These are phyloP conservation scores for Ambrosia trifida DNA, from an alignment of 129 eudicot species.

Conservation along the genomic window DNA sequence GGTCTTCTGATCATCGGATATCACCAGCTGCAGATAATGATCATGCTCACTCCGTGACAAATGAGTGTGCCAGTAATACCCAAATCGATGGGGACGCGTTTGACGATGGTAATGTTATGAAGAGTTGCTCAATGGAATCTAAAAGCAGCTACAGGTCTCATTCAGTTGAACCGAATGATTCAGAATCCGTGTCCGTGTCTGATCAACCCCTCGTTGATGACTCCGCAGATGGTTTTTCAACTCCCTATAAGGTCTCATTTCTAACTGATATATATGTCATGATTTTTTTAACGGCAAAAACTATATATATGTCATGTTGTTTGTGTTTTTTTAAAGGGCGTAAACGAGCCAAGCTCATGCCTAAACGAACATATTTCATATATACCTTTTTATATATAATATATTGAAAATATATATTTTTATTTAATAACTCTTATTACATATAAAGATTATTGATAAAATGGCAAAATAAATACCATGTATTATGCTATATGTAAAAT, in stretches of 20 bases:
- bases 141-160: constrained; percentile 58
- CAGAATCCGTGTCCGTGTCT: constrained; percentile 40
- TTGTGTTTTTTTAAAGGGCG: neutral
- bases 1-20: constrained; percentile 27
- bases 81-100: constrained; percentile 27
- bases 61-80: constrained; percentile 19
- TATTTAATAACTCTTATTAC: too few species aligned
- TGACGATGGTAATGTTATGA: constrained; percentile 34
- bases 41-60: constrained; percentile 13
- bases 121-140: constrained; percentile 44
- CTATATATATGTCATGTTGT: neutral
- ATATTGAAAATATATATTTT: too few species aligned
- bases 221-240: constrained; percentile 33
- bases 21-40: constrained; percentile 20
- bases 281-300: too few species aligned
- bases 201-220: constrained; percentile 35
- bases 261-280: neutral
- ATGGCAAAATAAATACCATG: too few species aligned
- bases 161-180: constrained; percentile 46
- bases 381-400: too few species aligned
- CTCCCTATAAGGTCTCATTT: constrained; percentile 34
- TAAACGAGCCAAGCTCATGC: neutral
- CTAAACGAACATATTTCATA: too few species aligned
- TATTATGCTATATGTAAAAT: too few species aligned
- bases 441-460: too few species aligned